These are phyloP conservation scores for Adansonia grandidieri DNA, from an alignment of 441 rosid species.

Conservation along the genomic window DNA sequence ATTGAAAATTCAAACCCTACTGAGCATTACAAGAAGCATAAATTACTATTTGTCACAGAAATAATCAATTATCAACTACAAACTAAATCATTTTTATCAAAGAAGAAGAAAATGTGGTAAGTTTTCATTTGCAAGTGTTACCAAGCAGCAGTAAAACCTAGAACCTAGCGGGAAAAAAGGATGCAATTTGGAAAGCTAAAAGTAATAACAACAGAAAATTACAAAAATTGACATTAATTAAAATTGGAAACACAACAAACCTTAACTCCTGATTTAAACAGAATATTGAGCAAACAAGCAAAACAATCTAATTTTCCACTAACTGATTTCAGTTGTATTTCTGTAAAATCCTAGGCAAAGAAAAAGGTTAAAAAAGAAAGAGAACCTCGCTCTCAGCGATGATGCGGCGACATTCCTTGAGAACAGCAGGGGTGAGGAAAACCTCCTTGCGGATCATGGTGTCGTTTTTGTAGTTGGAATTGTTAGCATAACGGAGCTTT, in stretches of 20 bases:
- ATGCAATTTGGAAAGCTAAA: neutral
- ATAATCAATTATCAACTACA: neutral
- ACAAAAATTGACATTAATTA: neutral
- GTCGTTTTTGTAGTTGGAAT: slow-evolving; percentile 97
- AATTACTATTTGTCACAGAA: neutral
- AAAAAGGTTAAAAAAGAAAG: neutral
- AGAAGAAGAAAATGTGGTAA: neutral
- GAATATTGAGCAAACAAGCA: neutral
- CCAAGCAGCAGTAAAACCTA: neutral
- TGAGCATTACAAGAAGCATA: neutral
- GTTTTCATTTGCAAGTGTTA: neutral
- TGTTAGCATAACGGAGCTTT: slow-evolving; percentile 95
- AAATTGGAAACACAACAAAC: neutral
- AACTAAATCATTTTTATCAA: neutral
- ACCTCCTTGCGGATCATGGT: slow-evolving; percentile 97
- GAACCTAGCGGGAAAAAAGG: neutral
- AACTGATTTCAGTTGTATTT: too few species aligned
- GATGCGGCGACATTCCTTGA: slow-evolving; percentile 91
- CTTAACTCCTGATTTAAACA: too few species aligned
- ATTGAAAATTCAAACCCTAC: neutral
- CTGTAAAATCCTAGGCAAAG: neutral
- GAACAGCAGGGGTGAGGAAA: slow-evolving; percentile 86
- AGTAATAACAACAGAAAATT: neutral
- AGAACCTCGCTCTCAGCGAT: slow-evolving; percentile 84
- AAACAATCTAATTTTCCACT: neutral